These are phyloP conservation scores for Eimeria nieschulzi DNA, from an alignment of 169 alveolate species.

Conservation along the genomic window DNA sequence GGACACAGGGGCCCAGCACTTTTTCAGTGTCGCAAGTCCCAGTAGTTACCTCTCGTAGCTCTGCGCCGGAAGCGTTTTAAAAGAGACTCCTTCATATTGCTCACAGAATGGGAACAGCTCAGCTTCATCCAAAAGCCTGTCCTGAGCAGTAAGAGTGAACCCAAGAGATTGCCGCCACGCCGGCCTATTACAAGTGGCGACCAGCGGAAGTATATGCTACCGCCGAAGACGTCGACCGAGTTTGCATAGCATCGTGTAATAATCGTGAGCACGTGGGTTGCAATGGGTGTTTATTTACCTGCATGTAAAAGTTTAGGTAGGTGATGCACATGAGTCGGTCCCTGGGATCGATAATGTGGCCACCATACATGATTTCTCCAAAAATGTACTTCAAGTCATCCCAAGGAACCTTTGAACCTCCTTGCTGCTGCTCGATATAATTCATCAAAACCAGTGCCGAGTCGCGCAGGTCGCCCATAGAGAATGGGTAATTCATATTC, in stretches of 20 bases:
- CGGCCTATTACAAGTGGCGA: background rate
- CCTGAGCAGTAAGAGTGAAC: constrained; percentile 66
- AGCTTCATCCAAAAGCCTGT: constrained; percentile 93
- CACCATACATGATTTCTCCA: constrained; percentile 99
- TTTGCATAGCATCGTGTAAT: no score
- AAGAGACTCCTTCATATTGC: constrained; percentile 83
- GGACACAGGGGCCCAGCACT: no score
- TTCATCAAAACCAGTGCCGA: constrained; percentile 94
- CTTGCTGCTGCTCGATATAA: constrained; percentile 90
- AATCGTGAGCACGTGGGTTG: no score
- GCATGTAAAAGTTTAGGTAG: constrained; percentile 93
- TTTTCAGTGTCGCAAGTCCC: background rate
- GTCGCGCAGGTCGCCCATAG: constrained; percentile 96
- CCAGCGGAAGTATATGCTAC: background rate
- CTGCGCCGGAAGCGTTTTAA: constrained; percentile 87
- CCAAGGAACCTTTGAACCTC: constrained; percentile 93
- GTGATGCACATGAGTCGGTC: constrained; percentile 94
- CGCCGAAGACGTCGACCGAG: background rate
- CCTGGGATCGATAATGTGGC: constrained; percentile 97
- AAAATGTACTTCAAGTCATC: constrained; percentile 95
- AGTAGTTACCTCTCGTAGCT: constrained; percentile 81
- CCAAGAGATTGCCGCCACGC: background rate
- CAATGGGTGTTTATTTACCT: constrained; percentile 39
- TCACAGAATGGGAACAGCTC: constrained; percentile 91
- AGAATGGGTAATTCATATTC: constrained; percentile 96